phyloP scores from a whole-genome alignment of 345 rosid species.

The Lagerstroemia speciosa region DNA sequence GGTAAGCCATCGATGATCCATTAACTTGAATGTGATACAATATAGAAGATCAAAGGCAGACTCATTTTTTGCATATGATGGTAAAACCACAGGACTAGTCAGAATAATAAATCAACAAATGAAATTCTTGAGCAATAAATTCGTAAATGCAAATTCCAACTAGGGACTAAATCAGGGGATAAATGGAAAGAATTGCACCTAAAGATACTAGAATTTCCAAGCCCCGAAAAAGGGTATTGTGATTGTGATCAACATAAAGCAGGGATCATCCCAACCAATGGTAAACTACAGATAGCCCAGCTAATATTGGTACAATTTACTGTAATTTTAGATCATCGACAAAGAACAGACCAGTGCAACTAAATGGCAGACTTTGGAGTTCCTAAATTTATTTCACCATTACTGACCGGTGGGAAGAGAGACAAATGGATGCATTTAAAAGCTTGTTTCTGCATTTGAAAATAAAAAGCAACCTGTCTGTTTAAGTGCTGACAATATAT shows the following conservation, averaged over 20 bases:
- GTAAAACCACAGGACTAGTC: background rate
- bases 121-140: background rate
- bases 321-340: background rate
- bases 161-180: background rate
- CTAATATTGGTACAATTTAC: background rate
- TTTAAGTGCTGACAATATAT: background rate
- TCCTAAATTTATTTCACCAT: background rate
- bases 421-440: background rate
- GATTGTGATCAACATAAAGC: background rate
- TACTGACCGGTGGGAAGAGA: background rate
- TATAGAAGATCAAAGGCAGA: conserved; percentile 90
- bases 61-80: conserved; percentile 54
- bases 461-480: background rate
- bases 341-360: too few relatives aligned
- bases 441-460: background rate
- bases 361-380: too few relatives aligned
- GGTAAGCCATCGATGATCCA: conserved; percentile 92
- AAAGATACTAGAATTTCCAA: background rate
- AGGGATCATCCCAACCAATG: background rate
- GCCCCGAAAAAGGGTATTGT: background rate
- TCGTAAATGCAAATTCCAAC: background rate
- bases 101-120: background rate
- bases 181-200: background rate
- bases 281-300: background rate
- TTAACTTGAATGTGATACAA: conserved; percentile 92